Conservation (phyloP, 805 yeast species). For the Cyberlindnera xylosilytica region DNA sequence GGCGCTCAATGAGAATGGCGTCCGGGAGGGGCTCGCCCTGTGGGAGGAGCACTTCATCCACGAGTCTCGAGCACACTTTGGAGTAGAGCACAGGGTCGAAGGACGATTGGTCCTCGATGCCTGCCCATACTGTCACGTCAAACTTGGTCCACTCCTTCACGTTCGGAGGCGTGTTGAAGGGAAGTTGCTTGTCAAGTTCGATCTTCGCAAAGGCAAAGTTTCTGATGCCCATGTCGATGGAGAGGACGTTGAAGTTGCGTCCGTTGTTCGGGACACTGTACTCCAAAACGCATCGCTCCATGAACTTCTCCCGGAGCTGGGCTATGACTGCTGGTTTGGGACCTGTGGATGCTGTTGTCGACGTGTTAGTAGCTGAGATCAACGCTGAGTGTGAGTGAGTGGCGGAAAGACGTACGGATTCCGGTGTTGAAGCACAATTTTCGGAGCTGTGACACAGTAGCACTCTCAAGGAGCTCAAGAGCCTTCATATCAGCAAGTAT, state of each 20-base stretch:
- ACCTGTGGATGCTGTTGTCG: constrained; percentile 12
- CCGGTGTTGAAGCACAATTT: constrained; percentile 19
- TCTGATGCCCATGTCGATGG: constrained; percentile 37
- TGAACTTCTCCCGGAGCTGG: constrained; percentile 7
- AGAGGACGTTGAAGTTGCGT: constrained; percentile 24
- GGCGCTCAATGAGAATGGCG: constrained; percentile 51
- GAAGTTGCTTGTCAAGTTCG: constrained; percentile 23
- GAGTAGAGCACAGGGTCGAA: constrained; percentile 28
- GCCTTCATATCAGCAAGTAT: neutral
- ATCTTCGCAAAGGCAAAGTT: constrained; percentile 33
- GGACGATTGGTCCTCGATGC: constrained; percentile 2
- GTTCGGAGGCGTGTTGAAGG: constrained; percentile 23
- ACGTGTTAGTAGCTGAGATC: constrained; percentile 3
- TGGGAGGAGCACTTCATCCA: constrained; percentile 27
- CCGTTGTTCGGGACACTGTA: constrained; percentile 20
- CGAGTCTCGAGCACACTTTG: constrained; percentile 23
- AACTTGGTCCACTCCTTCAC: constrained; percentile 36
- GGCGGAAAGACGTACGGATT: constrained; percentile 8
- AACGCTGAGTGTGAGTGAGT: neutral
- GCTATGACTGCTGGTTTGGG: constrained; percentile 13
- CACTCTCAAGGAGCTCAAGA: constrained; percentile 12
- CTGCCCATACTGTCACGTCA: constrained; percentile 25
- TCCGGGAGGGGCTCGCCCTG: constrained; percentile 30
- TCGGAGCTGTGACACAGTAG: constrained; percentile 14
- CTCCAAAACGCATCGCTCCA: constrained; percentile 9